Percentiles rank a stretch among this genome's conserved stretches.
These are phyloP conservation scores for Polytolypa hystricis DNA, from an alignment of 2,329 filamentous ascomycete genomes.

Conservation along the genomic window DNA sequence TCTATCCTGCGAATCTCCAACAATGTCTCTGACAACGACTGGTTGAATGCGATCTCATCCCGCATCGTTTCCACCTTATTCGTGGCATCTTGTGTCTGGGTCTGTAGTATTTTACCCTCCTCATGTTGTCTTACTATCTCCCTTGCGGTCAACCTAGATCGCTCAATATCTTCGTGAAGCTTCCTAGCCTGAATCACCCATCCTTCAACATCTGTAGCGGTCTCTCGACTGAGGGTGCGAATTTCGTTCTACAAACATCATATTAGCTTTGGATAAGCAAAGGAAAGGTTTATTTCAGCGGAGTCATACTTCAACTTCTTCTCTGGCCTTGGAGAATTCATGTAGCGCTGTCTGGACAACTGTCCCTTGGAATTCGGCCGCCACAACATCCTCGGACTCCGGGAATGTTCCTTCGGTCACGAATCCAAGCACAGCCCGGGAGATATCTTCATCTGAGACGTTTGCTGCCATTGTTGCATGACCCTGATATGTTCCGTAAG, in stretches of 20 bases:
- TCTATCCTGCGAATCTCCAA: conserved; percentile 42
- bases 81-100: conserved; percentile 50
- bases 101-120: conserved; percentile 51
- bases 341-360: conserved; percentile 41
- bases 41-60: conserved; percentile 50
- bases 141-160: conserved; percentile 65
- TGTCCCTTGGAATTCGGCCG: conserved; percentile 39
- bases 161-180: conserved; percentile 74
- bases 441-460: conserved; percentile 34
- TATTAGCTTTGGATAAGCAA: conserved; percentile 3
- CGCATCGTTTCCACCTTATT: conserved; percentile 46
- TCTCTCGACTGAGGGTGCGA: conserved; percentile 62
- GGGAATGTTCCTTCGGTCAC: conserved; percentile 47
- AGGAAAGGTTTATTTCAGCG: not conserved
- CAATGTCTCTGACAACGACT: conserved; percentile 40
- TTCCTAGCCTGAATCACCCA: conserved; percentile 80
- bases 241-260: conserved; percentile 51
- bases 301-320: conserved; percentile 41
- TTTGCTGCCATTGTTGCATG: conserved; percentile 24
- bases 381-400: conserved; percentile 44
- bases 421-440: conserved; percentile 54
- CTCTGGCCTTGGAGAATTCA: conserved; percentile 40
- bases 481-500: too few relatives aligned
- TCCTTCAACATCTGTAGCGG: conserved; percentile 65
- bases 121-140: conserved; percentile 72